These are phyloP conservation scores for Blastocrithidia nonstop DNA, from an alignment of 208 protist genomes.

Conservation along the genomic window DNA sequence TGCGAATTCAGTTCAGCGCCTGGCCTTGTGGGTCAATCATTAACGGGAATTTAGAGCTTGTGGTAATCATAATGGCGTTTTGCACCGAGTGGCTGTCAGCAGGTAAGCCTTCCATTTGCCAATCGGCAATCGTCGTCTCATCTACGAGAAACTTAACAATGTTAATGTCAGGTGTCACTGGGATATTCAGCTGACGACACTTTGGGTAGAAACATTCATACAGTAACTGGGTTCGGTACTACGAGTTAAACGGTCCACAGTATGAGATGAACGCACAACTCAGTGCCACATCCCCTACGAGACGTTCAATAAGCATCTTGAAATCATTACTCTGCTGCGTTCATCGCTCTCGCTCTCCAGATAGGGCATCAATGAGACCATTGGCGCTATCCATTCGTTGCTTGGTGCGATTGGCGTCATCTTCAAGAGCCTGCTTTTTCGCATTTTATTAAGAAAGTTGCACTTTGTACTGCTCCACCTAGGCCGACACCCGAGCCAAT, in stretches of 20 bases:
- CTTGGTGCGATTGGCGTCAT: constrained; percentile 91
- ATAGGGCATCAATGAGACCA: constrained; percentile 93
- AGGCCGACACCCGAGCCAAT: constrained; percentile 85
- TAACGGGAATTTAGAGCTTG: constrained; percentile 91
- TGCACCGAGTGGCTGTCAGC: constrained; percentile 97
- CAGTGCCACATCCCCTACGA: constrained; percentile 96
- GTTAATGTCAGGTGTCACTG: constrained; percentile 87
- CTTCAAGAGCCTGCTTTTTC: constrained; percentile 93
- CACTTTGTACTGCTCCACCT: constrained; percentile 88
- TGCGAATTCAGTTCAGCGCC: constrained; percentile 93
- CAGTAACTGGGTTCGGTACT: constrained; percentile 90
- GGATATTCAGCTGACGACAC: constrained; percentile 84
- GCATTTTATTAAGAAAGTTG: constrained; percentile 88
- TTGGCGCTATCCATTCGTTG: constrained; percentile 94
- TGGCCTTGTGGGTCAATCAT: constrained; percentile 98
- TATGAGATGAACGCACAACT: constrained; percentile 97
- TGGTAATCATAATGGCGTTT: constrained; percentile 98
- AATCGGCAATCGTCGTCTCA: constrained; percentile 94
- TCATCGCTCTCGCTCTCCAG: constrained; percentile 94
- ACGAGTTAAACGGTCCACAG: constrained; percentile 96
- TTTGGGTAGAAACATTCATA: constrained; percentile 88
- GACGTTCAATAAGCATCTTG: constrained; percentile 86
- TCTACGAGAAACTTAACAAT: constrained; percentile 93
- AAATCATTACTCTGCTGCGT: constrained; percentile 94
- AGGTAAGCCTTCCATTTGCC: constrained; percentile 96